Evolutionary conservation across 257 asterid species (phyloP), one percentile per base, ranked within the genome.

Genomic region (Nicotiana sylvestris): DNA sequence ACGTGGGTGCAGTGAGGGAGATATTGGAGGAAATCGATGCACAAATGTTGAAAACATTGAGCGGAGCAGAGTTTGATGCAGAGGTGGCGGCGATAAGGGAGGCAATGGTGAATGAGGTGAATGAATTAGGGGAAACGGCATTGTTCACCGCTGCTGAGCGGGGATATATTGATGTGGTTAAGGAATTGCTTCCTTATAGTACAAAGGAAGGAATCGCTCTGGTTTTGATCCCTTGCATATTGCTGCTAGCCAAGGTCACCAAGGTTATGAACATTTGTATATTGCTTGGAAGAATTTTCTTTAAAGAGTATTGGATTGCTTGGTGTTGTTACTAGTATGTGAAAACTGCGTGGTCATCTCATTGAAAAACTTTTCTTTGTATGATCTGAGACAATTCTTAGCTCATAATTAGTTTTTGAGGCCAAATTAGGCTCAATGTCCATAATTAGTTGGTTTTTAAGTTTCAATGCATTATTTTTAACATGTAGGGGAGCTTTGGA

Each of bases 21-120:
- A 91, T 94, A 80, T 66, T 94, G 29, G 94, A 85, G 77, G 98
- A 93, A 82, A 93, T 91, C 33, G 88, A 92, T 80, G 94, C 85
- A 82, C 97, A 92, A 55, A 91, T 92, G 92, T 76, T 90, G 65
- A 85, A 83, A 80, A 90, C 95, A 6, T 60, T 82, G 86, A 82
- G 87, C 56, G 91, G 91, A 9, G 91, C 88, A 8, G 94, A 91
- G 82, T 91, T 90, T 85, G 93, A 89, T 84, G 90, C 90, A 13
- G 92, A 87, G 86, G 87, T 87, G 56, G 90, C 86, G 16, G 93
- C 87, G 87, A 88, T 91, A 21, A 89, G 93, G 88, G 83, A 85
- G 15, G 90, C 91, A 37, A 85, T 91, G 80, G 94, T 91, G 81
- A 91, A 88, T 76, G 94, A 89, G 87, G 93, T 87, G 6, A 91